Conservation (phyloP, 2,329 filamentous ascomycete species). For the Fusarium nisikadoi region DNA sequence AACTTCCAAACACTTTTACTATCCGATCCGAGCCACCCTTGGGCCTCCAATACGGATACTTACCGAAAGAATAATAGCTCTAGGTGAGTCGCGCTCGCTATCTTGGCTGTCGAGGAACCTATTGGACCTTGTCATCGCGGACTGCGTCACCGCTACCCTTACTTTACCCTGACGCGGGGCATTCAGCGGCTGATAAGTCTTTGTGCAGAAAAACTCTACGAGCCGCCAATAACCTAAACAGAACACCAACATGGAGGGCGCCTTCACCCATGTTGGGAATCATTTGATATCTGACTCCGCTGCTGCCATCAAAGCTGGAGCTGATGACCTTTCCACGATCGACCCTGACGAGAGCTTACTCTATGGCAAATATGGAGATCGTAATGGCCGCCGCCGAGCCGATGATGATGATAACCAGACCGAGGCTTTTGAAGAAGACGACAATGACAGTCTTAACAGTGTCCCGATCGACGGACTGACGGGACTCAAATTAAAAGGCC, state of each 20-base stretch:
- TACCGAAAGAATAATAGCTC: conserved; percentile 40
- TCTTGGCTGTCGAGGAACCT: conserved; percentile 1
- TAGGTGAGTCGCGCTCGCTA: conserved; percentile 42
- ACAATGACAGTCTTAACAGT: conserved; percentile 80
- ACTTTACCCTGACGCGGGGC: conserved; percentile 38
- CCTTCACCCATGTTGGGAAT: conserved; percentile 89
- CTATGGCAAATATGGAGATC: conserved; percentile 73
- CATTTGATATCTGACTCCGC: conserved; percentile 86
- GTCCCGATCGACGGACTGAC: conserved; percentile 81
- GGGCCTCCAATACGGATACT: conserved; percentile 36
- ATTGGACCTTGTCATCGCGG: conserved; percentile 14
- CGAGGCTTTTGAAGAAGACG: conserved; percentile 85
- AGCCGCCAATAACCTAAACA: conserved; percentile 35
- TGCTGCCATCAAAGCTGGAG: conserved; percentile 86
- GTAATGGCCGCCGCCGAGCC: conserved; percentile 73
- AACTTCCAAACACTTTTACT: conserved; percentile 45
- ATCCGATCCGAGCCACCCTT: conserved; percentile 43
- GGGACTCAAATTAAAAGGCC: conserved; percentile 65
- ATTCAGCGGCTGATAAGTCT: conserved; percentile 29
- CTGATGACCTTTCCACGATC: conserved; percentile 77
- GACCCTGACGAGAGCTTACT: conserved; percentile 85
- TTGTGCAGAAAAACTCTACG: conserved; percentile 43
- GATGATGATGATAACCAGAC: conserved; percentile 93
- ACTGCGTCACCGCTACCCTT: conserved; percentile 32
- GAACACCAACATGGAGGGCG: conserved; percentile 76